Conservation (phyloP, 1,284 basidiomycete species). For the Tilletia horrida region DNA sequence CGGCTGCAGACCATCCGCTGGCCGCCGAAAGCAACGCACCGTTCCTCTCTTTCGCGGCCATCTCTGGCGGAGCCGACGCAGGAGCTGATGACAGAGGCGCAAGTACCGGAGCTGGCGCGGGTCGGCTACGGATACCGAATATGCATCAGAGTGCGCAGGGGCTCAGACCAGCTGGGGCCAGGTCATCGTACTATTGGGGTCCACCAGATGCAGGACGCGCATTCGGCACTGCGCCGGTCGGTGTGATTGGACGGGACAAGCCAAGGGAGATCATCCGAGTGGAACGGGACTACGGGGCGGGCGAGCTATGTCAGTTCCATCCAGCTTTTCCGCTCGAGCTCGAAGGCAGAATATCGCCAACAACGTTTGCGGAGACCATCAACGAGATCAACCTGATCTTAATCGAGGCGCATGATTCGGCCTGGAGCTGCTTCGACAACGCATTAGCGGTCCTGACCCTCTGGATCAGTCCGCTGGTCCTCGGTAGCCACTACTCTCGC, state of each 20-base stretch:
- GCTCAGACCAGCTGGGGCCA: background rate
- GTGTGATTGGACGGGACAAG: conserved; percentile 73
- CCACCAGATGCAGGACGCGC: conserved; percentile 59
- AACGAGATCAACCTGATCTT: conserved; percentile 42
- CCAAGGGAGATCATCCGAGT: conserved; percentile 75
- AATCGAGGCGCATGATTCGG: conserved; percentile 31
- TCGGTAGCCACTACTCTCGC: conserved; percentile 71
- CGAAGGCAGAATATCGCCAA: conserved; percentile 66
- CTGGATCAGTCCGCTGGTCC: conserved; percentile 59
- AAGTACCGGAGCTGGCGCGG: background rate
- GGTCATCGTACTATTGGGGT: conserved; percentile 38
- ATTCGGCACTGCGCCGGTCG: conserved; percentile 71
- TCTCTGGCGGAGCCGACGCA: background rate
- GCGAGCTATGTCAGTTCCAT: conserved; percentile 73
- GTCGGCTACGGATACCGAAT: background rate
- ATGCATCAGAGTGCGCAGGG: background rate
- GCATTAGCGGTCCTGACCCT: conserved; percentile 32
- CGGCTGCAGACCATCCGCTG: too few species aligned
- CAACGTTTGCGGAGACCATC: conserved; percentile 33
- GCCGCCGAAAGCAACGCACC: conserved; percentile 2
- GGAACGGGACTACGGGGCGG: conserved; percentile 75
- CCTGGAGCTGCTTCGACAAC: conserved; percentile 36
- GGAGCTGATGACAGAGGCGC: background rate
- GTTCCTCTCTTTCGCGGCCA: conserved; percentile 13
- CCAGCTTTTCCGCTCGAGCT: conserved; percentile 76